Conservation (phyloP, 768 basidiomycete species). For the Russula dissimulans region DNA sequence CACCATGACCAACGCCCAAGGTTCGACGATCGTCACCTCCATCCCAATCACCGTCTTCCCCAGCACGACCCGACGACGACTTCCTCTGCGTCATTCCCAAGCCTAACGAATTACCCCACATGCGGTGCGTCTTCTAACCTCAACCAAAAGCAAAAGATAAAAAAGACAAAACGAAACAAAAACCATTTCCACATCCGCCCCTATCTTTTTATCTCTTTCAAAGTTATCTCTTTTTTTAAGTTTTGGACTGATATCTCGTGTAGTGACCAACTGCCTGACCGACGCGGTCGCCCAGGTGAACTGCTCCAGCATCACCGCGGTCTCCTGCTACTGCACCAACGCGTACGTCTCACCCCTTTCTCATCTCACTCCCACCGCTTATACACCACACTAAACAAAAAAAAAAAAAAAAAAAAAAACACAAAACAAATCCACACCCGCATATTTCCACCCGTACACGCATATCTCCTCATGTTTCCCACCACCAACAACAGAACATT, state of each 20-base stretch:
- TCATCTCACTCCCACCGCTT: too few relatives aligned
- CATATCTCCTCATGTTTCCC: background rate
- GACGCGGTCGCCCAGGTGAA: constrained; percentile 31
- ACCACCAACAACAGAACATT: constrained; percentile 26
- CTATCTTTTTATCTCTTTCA: background rate
- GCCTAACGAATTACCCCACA: background rate
- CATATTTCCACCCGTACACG: too few relatives aligned
- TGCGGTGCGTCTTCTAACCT: constrained; percentile 9
- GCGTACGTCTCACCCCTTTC: constrained; percentile 20
- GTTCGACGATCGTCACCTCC: constrained; percentile 12
- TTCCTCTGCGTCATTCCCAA: constrained; percentile 10
- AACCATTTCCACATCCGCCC: too few relatives aligned
- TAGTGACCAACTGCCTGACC: constrained; percentile 40
- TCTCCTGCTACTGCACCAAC: constrained; percentile 42
- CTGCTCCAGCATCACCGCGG: constrained; percentile 37
- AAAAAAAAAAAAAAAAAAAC: too few relatives aligned
- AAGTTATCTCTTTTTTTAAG: background rate
- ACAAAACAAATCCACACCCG: too few relatives aligned
- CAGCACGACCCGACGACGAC: background rate
- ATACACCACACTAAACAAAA: too few relatives aligned
- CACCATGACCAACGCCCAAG: constrained; percentile 15
- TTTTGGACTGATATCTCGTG: background rate
- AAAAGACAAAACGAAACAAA: background rate
- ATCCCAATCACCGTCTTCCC: constrained; percentile 16
- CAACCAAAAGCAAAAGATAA: too few relatives aligned